phyloP scores from a whole-genome alignment of 768 basidiomycete genomes.

The Rhodocollybia butyracea region DNA sequence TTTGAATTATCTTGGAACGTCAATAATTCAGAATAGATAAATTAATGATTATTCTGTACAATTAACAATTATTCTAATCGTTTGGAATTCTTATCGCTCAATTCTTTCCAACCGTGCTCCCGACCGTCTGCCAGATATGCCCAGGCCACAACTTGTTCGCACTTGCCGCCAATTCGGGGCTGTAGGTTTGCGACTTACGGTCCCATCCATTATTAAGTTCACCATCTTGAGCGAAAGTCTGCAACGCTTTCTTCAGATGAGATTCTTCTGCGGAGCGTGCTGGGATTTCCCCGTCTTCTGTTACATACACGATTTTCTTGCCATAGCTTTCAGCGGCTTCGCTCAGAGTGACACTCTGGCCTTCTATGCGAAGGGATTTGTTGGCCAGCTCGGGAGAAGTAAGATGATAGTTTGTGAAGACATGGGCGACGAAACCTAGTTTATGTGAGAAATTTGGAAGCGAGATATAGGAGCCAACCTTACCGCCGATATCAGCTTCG shows the following conservation, averaged over 20 bases:
- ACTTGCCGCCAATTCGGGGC: slow-evolving; percentile 14
- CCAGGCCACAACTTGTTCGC: slow-evolving; percentile 18
- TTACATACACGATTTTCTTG: slow-evolving; percentile 8
- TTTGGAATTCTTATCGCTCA: neutral
- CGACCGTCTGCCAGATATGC: slow-evolving; percentile 16
- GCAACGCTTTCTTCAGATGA: neutral
- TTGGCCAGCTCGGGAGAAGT: slow-evolving; percentile 20
- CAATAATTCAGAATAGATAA: no score
- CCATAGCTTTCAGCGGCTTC: slow-evolving; percentile 20
- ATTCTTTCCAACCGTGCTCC: neutral
- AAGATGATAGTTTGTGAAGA: slow-evolving; percentile 27
- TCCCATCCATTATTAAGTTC: slow-evolving; percentile 16
- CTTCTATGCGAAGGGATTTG: slow-evolving; percentile 30
- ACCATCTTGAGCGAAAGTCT: slow-evolving; percentile 9
- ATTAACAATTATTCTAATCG: no score
- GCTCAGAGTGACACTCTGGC: slow-evolving; percentile 25
- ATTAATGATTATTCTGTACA: no score
- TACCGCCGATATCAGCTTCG: slow-evolving; percentile 31
- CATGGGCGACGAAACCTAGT: slow-evolving; percentile 30
- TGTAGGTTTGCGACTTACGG: slow-evolving; percentile 5
- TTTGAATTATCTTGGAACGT: no score
- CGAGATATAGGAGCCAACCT: neutral
- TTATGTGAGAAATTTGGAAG: neutral
- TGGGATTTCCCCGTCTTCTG: neutral
- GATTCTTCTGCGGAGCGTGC: neutral